A percentile compares a stretch with the other conserved stretches of the same genome.
phyloP scores from a whole-genome alignment of 176 grass and related monocot species.

The Bromus sterilis region DNA sequence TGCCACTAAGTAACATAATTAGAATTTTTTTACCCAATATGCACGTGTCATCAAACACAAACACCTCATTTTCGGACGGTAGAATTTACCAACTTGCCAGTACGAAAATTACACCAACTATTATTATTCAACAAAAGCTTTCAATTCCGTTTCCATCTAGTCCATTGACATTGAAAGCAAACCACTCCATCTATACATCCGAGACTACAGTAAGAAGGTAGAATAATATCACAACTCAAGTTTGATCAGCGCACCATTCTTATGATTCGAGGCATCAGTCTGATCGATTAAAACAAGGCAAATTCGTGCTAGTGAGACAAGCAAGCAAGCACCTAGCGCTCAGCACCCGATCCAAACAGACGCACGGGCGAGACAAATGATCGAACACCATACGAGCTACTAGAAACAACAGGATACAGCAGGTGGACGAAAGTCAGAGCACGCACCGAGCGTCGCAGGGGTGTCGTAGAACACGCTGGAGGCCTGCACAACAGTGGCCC shows the following conservation, averaged over 20 bases:
- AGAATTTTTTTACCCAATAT: neutral
- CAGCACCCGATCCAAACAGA: neutral
- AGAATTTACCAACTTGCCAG: neutral
- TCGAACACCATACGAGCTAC: constrained; percentile 12
- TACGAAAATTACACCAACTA: neutral
- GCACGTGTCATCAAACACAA: neutral
- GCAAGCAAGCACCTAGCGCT: neutral
- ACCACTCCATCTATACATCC: neutral
- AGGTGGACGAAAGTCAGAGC: neutral
- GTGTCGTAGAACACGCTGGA: constrained; percentile 90
- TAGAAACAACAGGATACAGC: neutral
- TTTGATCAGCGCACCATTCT: neutral
- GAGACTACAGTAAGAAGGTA: neutral
- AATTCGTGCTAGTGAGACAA: neutral
- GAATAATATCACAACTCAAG: neutral
- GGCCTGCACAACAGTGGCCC: constrained; percentile 87
- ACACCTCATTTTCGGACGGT: neutral
- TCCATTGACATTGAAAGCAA: neutral
- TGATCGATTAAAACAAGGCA: neutral
- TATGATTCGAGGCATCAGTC: neutral
- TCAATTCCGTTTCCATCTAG: neutral
- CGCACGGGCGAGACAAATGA: neutral
- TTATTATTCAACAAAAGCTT: neutral
- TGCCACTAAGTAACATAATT: neutral
- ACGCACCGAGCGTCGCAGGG: constrained; percentile 59